Evolutionary conservation across 345 rosid genomes (phyloP).

Genomic region (Crucihimalaya himalaica): DNA sequence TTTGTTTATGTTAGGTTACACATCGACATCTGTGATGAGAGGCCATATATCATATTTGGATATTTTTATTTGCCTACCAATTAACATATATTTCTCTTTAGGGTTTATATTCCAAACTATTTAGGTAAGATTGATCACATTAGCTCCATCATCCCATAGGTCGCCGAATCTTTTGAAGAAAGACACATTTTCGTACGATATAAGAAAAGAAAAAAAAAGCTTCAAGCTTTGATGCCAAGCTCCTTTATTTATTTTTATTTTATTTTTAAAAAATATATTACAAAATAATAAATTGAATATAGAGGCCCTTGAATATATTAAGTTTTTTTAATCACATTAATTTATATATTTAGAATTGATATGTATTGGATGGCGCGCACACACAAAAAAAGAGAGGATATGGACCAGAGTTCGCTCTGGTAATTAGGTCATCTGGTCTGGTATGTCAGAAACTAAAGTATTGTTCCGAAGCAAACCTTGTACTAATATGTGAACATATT

Average conservation of each 20-base stretch:
- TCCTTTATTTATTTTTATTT: too few species aligned
- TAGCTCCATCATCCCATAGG: background rate
- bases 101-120: background rate
- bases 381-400: background rate
- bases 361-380: background rate
- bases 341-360: background rate
- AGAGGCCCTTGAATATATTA: background rate
- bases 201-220: background rate
- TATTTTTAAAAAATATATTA: too few species aligned
- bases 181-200: background rate
- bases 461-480: background rate
- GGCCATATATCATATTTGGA: background rate
- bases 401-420: background rate
- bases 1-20: constrained; percentile 21
- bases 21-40: constrained; percentile 20
- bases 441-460: background rate
- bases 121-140: constrained; percentile 23
- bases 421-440: background rate
- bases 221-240: background rate
- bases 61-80: background rate
- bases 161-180: constrained; percentile 18
- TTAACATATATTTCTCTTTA: constrained; percentile 8
- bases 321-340: background rate
- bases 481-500: background rate
- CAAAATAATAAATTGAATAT: background rate